phyloP scores from a whole-genome alignment of 2,329 filamentous ascomycete genomes.

The Tolypocladium endophyticum region DNA sequence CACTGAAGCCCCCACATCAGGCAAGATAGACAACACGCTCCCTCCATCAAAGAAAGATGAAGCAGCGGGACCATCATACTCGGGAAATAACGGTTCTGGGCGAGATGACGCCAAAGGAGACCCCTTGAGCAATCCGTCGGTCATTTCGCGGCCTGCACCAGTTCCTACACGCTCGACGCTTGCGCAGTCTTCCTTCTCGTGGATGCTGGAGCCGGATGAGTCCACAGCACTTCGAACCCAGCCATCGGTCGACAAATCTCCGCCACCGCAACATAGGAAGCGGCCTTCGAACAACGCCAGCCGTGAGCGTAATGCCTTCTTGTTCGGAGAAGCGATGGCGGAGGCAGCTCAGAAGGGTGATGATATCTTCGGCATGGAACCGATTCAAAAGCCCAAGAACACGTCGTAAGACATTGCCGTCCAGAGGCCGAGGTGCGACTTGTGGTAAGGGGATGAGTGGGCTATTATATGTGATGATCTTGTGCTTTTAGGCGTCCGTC shows the following conservation, averaged over 20 bases:
- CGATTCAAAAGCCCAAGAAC: constrained; percentile 24
- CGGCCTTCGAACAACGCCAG: constrained; percentile 30
- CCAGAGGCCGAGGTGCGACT: neutral
- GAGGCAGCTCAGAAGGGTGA: constrained; percentile 27
- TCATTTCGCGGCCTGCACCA: constrained; percentile 19
- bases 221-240: constrained; percentile 14
- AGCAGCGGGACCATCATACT: neutral
- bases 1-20: neutral
- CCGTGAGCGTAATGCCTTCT: constrained; percentile 46
- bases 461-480: neutral
- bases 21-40: neutral
- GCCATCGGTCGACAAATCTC: constrained; percentile 16
- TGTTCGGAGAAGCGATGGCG: constrained; percentile 43
- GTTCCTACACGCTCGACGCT: constrained; percentile 55
- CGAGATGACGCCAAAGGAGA: neutral
- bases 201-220: constrained; percentile 59
- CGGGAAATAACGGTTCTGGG: neutral
- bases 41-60: neutral
- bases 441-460: neutral
- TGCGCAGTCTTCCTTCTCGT: constrained; percentile 66
- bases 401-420: neutral
- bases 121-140: neutral
- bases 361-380: constrained; percentile 46
- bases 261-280: constrained; percentile 26
- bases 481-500: neutral